Conservation (phyloP, 495 filamentous ascomycete genomes). For the Daldinia childiae region DNA sequence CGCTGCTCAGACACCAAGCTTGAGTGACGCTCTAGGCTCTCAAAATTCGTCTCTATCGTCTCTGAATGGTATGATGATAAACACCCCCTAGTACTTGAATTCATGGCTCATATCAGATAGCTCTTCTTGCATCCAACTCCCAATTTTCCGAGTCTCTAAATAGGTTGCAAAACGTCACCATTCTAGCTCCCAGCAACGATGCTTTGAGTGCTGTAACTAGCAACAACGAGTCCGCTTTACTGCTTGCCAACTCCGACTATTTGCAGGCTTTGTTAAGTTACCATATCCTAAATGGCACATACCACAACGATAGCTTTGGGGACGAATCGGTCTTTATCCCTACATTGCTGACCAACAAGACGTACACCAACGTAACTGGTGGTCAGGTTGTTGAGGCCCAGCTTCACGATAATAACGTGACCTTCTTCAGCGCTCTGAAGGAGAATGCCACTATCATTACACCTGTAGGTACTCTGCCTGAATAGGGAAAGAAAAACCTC, state of each 20-base stretch:
- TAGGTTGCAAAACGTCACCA: slow-evolving; percentile 64
- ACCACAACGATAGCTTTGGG: slow-evolving; percentile 54
- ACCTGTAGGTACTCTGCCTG: slow-evolving; percentile 38
- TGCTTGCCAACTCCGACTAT: slow-evolving; percentile 48
- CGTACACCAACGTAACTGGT: slow-evolving; percentile 58
- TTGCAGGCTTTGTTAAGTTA: slow-evolving; percentile 66
- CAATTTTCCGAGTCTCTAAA: slow-evolving; percentile 52
- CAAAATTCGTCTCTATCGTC: slow-evolving; percentile 40
- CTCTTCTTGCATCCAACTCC: slow-evolving; percentile 56
- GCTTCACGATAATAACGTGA: slow-evolving; percentile 46
- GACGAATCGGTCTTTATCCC: slow-evolving; percentile 61
- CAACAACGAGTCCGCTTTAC: slow-evolving; percentile 40
- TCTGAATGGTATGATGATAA: neutral
- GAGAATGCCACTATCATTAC: slow-evolving; percentile 48
- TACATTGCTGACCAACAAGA: slow-evolving; percentile 61
- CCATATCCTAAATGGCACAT: slow-evolving; percentile 70
- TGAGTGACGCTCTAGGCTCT: slow-evolving; percentile 50
- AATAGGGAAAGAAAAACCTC: neutral
- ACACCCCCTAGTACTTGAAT: neutral
- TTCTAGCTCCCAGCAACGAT: slow-evolving; percentile 71
- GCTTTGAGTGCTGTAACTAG: slow-evolving; percentile 59
- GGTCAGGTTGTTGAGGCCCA: slow-evolving; percentile 53
- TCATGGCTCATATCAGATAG: slow-evolving; percentile 4
- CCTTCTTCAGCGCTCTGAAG: slow-evolving; percentile 53
- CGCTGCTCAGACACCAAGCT: slow-evolving; percentile 46